Percentiles rank a stretch among this genome's conserved stretches.
These are phyloP conservation scores for Phytopythium oedochilum DNA, from an alignment of 352 stramenopile species.

Conservation along the genomic window DNA sequence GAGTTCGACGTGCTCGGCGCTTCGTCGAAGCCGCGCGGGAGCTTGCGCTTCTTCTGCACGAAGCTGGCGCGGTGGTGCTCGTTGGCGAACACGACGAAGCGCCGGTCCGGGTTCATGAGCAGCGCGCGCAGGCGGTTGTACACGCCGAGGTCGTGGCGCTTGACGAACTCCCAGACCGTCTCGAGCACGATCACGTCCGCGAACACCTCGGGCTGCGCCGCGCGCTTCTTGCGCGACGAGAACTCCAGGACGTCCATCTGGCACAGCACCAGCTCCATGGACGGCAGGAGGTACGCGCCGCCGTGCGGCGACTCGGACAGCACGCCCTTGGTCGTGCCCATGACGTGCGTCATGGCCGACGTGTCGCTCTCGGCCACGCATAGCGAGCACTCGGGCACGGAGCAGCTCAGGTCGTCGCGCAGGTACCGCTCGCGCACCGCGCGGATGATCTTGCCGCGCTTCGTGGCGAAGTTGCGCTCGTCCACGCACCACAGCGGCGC, in stretches of 20 bases:
- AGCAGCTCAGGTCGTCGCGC: conserved; percentile 84
- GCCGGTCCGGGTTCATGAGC: conserved; percentile 73
- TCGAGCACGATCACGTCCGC: conserved; percentile 88
- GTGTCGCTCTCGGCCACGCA: conserved; percentile 59
- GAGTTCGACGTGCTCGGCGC: conserved; percentile 26
- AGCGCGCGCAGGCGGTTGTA: conserved; percentile 88
- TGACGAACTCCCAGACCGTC: conserved; percentile 89
- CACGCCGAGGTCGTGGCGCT: conserved; percentile 82
- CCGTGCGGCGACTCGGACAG: conserved; percentile 46
- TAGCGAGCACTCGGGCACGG: conserved; percentile 47
- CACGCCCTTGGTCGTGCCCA: conserved; percentile 53
- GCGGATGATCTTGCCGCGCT: conserved; percentile 72
- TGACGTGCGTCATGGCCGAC: conserved; percentile 43
- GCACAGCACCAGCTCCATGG: conserved; percentile 86
- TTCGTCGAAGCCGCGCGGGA: conserved; percentile 18
- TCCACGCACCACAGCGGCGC: conserved; percentile 70
- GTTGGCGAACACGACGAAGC: conserved; percentile 93
- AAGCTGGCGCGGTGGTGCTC: conserved; percentile 87
- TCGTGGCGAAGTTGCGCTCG: conserved; percentile 75
- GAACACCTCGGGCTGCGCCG: conserved; percentile 32
- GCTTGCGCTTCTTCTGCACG: conserved; percentile 46
- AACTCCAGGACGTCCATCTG: conserved; percentile 91
- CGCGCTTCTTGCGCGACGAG: conserved; percentile 52
- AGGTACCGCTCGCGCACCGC: conserved; percentile 86
- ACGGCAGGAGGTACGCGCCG: conserved; percentile 74